Evolutionary conservation across 179 eudicot genomes (phyloP).

Genomic region (Amaranthus tricolor): DNA sequence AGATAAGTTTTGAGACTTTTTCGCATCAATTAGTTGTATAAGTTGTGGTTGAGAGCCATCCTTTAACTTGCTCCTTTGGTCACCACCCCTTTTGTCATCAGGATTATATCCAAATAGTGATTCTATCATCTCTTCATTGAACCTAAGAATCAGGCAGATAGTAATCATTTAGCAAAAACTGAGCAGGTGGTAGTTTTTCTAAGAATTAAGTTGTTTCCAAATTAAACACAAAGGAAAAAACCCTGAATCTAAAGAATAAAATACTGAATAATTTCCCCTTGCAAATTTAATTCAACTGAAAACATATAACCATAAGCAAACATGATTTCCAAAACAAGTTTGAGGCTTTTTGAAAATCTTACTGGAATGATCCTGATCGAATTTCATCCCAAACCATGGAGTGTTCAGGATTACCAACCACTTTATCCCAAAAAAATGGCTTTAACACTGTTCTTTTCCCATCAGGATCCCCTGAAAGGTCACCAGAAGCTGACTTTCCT

Average conservation of each 20-base stretch:
- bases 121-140: conserved; percentile 86
- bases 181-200: not conserved
- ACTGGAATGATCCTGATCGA: conserved; percentile 79
- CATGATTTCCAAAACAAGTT: not conserved
- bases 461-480: conserved; percentile 26
- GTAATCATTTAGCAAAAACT: not conserved
- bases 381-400: conserved; percentile 97
- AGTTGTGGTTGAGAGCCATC: conserved; percentile 40
- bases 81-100: conserved; percentile 37
- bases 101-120: conserved; percentile 64
- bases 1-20: conserved; percentile 78
- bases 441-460: conserved; percentile 61
- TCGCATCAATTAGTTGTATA: conserved; percentile 71
- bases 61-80: conserved; percentile 30
- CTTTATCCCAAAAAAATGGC: conserved; percentile 98
- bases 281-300: too few relatives aligned
- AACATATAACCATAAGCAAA: not conserved
- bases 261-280: not conserved
- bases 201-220: not conserved
- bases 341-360: conserved; percentile 22
- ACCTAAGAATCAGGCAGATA: conserved; percentile 37
- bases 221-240: not conserved
- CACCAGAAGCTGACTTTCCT: conserved; percentile 35
- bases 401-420: conserved; percentile 57
- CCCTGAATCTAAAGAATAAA: not conserved